These are phyloP conservation scores for Calamus simplicifolius DNA, from an alignment of 176 grass and related monocot genomes.

Conservation along the genomic window DNA sequence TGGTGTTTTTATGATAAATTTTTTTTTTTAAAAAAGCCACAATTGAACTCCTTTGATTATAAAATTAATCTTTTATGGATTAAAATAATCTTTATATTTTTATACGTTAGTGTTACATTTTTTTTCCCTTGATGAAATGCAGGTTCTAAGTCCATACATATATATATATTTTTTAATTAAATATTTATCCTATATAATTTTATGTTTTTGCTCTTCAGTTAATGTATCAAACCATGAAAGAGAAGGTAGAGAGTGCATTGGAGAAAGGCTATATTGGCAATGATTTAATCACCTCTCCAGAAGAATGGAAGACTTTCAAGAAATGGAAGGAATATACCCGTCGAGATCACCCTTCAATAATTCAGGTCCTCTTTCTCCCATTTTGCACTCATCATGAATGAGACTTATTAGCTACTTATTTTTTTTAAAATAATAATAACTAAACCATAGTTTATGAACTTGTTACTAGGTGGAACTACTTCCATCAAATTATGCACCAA, in stretches of 20 bases:
- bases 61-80: too few relatives aligned
- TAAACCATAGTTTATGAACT: too few relatives aligned
- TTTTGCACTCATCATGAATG: not conserved
- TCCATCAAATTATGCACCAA: too few relatives aligned
- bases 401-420: too few relatives aligned
- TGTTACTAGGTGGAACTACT: too few relatives aligned
- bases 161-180: too few relatives aligned
- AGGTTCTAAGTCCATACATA: not conserved
- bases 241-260: conserved; percentile 20
- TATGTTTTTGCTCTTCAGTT: conserved; percentile 6
- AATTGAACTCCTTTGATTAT: too few relatives aligned
- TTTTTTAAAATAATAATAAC: too few relatives aligned
- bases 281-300: conserved; percentile 2
- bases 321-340: conserved; percentile 29
- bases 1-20: too few relatives aligned
- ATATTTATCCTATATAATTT: too few relatives aligned
- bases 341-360: conserved; percentile 25
- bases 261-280: conserved; percentile 21
- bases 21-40: too few relatives aligned
- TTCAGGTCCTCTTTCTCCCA: conserved; percentile 13
- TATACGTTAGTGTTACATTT: not conserved
- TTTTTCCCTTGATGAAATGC: not conserved
- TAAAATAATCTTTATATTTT: too few relatives aligned
- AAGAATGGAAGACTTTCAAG: conserved; percentile 17
- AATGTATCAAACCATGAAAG: conserved; percentile 32